Conservation (phyloP, 805 yeast genomes). For the Isabelozyma heimii region DNA sequence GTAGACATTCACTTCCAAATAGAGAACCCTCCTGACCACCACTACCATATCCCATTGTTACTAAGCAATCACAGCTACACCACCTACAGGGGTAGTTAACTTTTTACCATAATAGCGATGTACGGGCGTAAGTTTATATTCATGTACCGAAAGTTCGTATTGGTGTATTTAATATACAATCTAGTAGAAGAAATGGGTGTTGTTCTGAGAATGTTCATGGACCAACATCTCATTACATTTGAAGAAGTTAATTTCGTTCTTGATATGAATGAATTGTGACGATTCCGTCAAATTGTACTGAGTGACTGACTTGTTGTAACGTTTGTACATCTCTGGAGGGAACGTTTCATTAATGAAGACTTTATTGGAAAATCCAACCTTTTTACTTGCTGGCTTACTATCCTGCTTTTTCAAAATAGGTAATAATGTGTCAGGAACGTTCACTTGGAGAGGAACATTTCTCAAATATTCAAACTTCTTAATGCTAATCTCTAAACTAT, state of each 20-base stretch:
- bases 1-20: conserved; percentile 78
- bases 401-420: conserved; percentile 12
- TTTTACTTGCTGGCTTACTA: conserved; percentile 12
- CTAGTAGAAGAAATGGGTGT: conserved; percentile 65
- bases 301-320: conserved; percentile 52
- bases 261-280: conserved; percentile 48
- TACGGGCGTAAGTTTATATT: background rate
- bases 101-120: too few species aligned
- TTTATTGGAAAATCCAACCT: conserved; percentile 45
- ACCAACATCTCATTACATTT: conserved; percentile 67
- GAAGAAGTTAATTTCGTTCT: conserved; percentile 61
- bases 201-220: conserved; percentile 55
- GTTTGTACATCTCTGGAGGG: conserved; percentile 49
- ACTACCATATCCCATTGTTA: conserved; percentile 86
- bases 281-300: conserved; percentile 52
- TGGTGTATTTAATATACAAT: conserved; percentile 1
- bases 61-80: conserved; percentile 85
- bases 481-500: conserved; percentile 24
- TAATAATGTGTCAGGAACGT: background rate
- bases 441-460: conserved; percentile 3
- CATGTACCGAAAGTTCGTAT: conserved; percentile 1
- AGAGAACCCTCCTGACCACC: conserved; percentile 65
- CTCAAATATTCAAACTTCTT: conserved; percentile 26
- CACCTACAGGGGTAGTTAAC: conserved; percentile 80
- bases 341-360: conserved; percentile 51